phyloP scores from a whole-genome alignment of 2,329 filamentous ascomycete species.

The Fusarium virguliforme region DNA sequence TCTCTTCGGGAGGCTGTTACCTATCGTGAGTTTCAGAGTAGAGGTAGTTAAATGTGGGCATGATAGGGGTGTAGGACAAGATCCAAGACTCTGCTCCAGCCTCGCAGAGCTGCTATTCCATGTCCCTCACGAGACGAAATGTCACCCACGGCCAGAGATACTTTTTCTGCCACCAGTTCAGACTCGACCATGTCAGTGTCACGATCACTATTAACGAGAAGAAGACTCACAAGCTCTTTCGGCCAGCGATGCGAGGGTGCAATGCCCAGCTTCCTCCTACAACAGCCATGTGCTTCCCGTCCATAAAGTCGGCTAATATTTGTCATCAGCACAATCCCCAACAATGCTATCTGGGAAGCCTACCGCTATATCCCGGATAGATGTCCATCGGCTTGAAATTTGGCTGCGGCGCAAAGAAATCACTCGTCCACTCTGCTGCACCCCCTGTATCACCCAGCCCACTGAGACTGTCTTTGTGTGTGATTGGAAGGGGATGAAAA shows the following conservation, averaged over 20 bases:
- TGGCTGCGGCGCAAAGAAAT: conserved; percentile 24
- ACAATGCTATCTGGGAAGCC: not conserved
- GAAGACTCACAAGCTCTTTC: conserved; percentile 36
- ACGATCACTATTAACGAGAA: fast-evolving
- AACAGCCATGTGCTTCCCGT: conserved; percentile 27
- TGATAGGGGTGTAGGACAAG: too few relatives aligned
- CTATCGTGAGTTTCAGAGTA: too few relatives aligned
- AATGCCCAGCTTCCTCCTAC: conserved; percentile 39
- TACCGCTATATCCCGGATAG: conserved; percentile 39
- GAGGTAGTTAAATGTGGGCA: too few relatives aligned
- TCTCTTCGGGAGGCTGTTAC: too few relatives aligned
- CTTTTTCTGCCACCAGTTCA: conserved; percentile 44
- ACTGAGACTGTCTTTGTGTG: conserved; percentile 23
- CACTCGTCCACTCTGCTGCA: conserved; percentile 35
- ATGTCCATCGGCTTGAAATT: conserved; percentile 37
- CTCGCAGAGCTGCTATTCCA: not conserved
- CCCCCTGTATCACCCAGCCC: conserved; percentile 35
- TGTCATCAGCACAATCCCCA: not conserved
- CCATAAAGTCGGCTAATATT: conserved; percentile 38
- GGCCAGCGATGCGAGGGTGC: conserved; percentile 29
- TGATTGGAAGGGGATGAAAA: conserved; percentile 28
- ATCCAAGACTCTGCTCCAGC: too few relatives aligned
- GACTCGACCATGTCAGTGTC: conserved; percentile 1
- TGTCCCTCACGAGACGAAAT: conserved; percentile 29
- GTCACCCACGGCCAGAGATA: conserved; percentile 40